phyloP scores from a whole-genome alignment of 139 green algal genomes.

The Micractinium conductrix region DNA sequence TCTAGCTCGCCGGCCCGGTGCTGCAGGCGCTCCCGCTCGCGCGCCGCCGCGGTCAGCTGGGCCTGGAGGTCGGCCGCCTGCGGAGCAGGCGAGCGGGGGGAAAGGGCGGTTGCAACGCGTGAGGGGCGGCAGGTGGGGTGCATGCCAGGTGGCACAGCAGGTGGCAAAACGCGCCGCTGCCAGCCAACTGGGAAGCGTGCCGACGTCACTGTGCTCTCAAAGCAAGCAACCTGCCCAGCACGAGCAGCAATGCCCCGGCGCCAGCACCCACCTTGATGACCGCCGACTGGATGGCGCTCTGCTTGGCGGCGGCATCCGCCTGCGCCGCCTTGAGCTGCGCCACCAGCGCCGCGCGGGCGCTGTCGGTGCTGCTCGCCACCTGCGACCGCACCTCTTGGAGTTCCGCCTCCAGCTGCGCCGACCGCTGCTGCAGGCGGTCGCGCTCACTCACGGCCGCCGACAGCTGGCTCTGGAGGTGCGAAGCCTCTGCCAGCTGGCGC shows the following conservation, averaged over 20 bases:
- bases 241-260: too few relatives aligned
- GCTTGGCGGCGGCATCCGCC: neutral
- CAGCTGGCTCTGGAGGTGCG: neutral
- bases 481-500: constrained; percentile 1
- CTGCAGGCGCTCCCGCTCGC: constrained; percentile 4
- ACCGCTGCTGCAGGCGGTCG: neutral
- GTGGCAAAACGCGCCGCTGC: too few relatives aligned
- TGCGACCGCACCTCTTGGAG: neutral
- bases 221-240: too few relatives aligned
- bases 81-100: too few relatives aligned
- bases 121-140: too few relatives aligned
- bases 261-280: constrained; percentile 2
- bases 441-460: neutral
- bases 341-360: neutral
- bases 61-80: neutral
- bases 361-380: neutral
- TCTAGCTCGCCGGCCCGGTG: neutral
- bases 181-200: too few relatives aligned
- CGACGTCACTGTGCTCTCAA: too few relatives aligned
- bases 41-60: neutral
- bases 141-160: too few relatives aligned
- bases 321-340: constrained; percentile 3
- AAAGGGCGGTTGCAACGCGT: too few relatives aligned
- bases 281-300: constrained; percentile 13
- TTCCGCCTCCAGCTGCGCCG: neutral